Conservation (phyloP, 2,329 filamentous ascomycete species). For the Pestalotiopsis sp. region DNA sequence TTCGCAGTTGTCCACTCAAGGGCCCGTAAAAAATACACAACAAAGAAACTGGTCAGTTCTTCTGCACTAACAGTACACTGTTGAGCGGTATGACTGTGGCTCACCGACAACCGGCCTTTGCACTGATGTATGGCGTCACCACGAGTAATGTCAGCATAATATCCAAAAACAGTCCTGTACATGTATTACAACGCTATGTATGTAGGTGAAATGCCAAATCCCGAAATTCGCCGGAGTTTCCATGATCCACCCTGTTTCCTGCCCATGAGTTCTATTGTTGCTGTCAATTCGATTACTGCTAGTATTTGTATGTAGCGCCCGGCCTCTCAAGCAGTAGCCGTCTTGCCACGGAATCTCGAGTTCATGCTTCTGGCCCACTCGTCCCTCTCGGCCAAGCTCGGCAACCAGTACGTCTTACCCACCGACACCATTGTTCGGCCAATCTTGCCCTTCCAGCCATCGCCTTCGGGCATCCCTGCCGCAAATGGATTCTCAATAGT, state of each 20-base stretch:
- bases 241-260: not conserved
- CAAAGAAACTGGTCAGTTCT: not conserved
- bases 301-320: not conserved
- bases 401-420: constrained; percentile 81
- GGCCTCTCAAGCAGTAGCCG: constrained; percentile 6
- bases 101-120: not conserved
- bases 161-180: not conserved
- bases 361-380: constrained; percentile 69
- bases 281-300: not conserved
- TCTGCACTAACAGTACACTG: not conserved
- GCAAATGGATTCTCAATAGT: constrained; percentile 65
- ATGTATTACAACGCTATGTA: not conserved
- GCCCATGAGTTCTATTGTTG: not conserved
- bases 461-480: constrained; percentile 68
- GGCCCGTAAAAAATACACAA: not conserved
- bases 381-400: constrained; percentile 62
- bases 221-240: not conserved
- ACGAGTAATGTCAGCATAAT: not conserved
- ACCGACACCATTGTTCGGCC: constrained; percentile 79
- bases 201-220: not conserved
- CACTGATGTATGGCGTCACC: not conserved
- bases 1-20: not conserved
- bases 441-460: constrained; percentile 77
- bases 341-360: constrained; percentile 53
- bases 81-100: not conserved